Base-by-base conservation (phyloP, 2,329 filamentous ascomycete species). In the Epicoccum sorghinum region DNA sequence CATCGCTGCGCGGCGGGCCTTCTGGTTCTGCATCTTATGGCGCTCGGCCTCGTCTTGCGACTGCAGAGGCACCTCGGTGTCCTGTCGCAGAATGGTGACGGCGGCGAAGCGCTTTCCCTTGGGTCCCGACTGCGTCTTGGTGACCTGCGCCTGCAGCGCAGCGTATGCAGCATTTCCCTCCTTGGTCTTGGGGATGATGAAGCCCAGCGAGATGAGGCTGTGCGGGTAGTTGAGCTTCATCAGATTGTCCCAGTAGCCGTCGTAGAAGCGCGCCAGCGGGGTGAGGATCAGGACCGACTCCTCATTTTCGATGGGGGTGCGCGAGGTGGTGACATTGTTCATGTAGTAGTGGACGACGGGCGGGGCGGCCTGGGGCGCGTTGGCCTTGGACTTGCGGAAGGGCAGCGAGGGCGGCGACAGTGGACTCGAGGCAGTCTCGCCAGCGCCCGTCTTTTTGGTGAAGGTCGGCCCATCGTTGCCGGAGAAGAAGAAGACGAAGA, bases 241-340 rank as follows among this genome's bases (percentile, higher is more conserved):
- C 25, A 99, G 82, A 68, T 98, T 99, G 74, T 96, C 89, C 93
- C 95, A 99, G 80, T 98, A 99, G 64, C 84, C 87, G 66, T 90
- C 88, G 77, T 97, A 98, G 82, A 98, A 99, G 59, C 90, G 86
- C 29, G 91, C 89, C 78, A 99, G 87, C 8, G 95, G 95, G 1
- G 95, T 97, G 57, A 99, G 84, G 70, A 99, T 90, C 50, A 99
- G 86, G 55, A 99, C 83, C 46, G 88, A 89, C 79, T 99, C 95
- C 62, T 86, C 81, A 72, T 96, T 95, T 58, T 82, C 84, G 45
- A 91, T 80, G 1, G 95, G 91, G 61, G 89, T 83, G 46, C 82
- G 74, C 18, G 93, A 89, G 53, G 90, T 90, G 38, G 93, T 97
- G 65, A 98, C 85, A 77, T 93, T 93, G 82, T 98, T 98, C 77